Percentiles rank a stretch among this genome's conserved stretches.
Evolutionary conservation across 106 monocot genomes (phyloP).

Genomic region (Vanilla planifolia): DNA sequence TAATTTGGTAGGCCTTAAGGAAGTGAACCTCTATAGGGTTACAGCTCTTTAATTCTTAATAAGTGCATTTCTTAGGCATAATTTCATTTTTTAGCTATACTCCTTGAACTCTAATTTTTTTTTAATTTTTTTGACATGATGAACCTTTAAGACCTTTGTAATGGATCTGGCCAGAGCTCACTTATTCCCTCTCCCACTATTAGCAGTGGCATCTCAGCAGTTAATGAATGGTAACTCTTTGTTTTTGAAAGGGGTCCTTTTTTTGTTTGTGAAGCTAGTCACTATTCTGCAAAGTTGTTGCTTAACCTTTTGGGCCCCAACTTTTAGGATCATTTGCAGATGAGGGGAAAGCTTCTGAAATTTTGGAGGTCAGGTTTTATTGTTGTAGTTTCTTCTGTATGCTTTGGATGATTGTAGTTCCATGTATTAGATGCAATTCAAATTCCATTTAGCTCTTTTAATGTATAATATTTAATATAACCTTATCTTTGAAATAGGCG

Average conservation of each 20-base stretch:
- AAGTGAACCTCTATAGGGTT: no score
- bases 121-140: slow-evolving; percentile 8
- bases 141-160: slow-evolving; percentile 37
- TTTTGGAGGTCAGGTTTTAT: slow-evolving; percentile 37
- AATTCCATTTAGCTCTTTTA: not conserved
- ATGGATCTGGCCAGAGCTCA: slow-evolving; percentile 66
- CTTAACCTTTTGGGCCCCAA: slow-evolving; percentile 7
- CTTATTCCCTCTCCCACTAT: slow-evolving; percentile 88
- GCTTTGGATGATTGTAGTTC: slow-evolving; percentile 5
- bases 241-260: no score
- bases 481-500: slow-evolving; percentile 30
- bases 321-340: slow-evolving; percentile 52
- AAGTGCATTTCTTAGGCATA: not conserved
- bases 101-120: not conserved
- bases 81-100: not conserved
- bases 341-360: slow-evolving; percentile 19
- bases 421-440: not conserved
- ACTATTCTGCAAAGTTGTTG: not conserved
- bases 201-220: slow-evolving; percentile 58
- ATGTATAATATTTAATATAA: slow-evolving; percentile 3
- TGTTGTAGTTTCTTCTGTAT: not conserved
- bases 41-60: no score
- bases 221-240: slow-evolving; percentile 55
- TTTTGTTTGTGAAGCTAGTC: no score
- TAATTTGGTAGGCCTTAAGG: no score